These are phyloP conservation scores for Corynascus novoguineensis DNA, from an alignment of 495 filamentous ascomycete genomes.

Conservation along the genomic window DNA sequence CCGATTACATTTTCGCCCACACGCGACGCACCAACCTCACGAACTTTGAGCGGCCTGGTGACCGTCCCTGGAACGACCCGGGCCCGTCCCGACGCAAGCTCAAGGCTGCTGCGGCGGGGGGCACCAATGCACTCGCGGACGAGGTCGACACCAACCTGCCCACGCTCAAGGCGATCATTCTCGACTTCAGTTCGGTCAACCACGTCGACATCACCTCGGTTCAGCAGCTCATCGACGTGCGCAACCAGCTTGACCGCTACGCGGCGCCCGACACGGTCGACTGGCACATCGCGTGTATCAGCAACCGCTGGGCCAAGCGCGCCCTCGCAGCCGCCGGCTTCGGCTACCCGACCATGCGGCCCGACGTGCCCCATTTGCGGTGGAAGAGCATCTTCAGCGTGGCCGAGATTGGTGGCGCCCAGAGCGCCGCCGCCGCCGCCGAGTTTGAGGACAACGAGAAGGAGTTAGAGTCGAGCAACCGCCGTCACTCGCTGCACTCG, in stretches of 20 bases:
- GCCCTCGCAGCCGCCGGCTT: slow-evolving; percentile 90
- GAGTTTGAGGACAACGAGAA: slow-evolving; percentile 56
- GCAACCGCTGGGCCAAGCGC: slow-evolving; percentile 96
- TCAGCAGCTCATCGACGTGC: slow-evolving; percentile 93
- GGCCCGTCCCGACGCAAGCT: slow-evolving; percentile 53
- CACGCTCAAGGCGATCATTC: slow-evolving; percentile 83
- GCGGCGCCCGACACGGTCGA: slow-evolving; percentile 78
- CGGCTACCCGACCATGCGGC: slow-evolving; percentile 66
- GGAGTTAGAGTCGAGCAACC: slow-evolving; percentile 28
- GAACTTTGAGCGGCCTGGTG: slow-evolving; percentile 60
- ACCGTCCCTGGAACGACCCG: slow-evolving; percentile 95
- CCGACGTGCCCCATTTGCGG: slow-evolving; percentile 50
- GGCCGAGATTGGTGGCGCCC: slow-evolving; percentile 72
- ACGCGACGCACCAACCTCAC: slow-evolving; percentile 73
- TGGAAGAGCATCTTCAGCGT: slow-evolving; percentile 98
- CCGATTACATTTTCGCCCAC: slow-evolving; percentile 62
- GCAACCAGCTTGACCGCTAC: slow-evolving; percentile 93
- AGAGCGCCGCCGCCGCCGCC: slow-evolving; percentile 56
- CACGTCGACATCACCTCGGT: slow-evolving; percentile 93
- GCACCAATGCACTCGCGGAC: slow-evolving; percentile 29
- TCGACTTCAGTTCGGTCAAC: slow-evolving; percentile 94
- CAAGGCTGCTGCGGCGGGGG: slow-evolving; percentile 33
- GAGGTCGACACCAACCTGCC: slow-evolving; percentile 53
- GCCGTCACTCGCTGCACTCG: background rate
- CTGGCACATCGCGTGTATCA: slow-evolving; percentile 94